These are phyloP conservation scores for Pyropia haitanensis DNA, from an alignment of 23 red algal species.

Conservation along the genomic window DNA sequence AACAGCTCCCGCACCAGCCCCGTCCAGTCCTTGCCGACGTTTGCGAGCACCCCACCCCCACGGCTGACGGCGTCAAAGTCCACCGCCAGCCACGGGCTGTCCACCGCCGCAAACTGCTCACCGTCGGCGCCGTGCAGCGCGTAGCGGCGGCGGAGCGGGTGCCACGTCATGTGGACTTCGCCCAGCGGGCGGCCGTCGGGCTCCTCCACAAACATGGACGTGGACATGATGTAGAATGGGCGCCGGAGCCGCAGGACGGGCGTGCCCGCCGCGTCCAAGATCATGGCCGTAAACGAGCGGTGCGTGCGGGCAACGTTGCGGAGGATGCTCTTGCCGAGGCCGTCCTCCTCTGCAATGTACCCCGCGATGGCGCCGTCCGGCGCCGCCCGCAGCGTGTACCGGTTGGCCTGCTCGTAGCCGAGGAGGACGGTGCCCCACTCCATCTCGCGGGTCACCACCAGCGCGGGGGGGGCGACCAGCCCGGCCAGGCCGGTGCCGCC, in stretches of 20 bases:
- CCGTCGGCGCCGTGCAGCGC: slow-evolving; percentile 53
- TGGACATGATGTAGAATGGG: slow-evolving; percentile 72
- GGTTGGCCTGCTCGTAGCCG: slow-evolving; percentile 97
- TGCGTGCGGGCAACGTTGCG: slow-evolving; percentile 82
- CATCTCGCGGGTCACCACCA: slow-evolving; percentile 89
- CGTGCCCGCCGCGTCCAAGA: slow-evolving; percentile 67
- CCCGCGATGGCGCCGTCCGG: slow-evolving; percentile 83
- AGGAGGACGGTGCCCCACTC: slow-evolving; percentile 92
- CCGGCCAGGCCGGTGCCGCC: slow-evolving; percentile 11
- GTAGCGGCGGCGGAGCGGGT: slow-evolving; percentile 80
- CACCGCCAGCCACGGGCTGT: slow-evolving; percentile 68
- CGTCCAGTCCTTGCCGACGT: slow-evolving; percentile 92
- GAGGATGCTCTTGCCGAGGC: slow-evolving; percentile 45
- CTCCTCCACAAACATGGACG: slow-evolving; percentile 74
- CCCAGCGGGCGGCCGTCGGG: slow-evolving; percentile 50
- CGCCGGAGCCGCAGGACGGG: slow-evolving; percentile 62
- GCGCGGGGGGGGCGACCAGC: slow-evolving; percentile 49
- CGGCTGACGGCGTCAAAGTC: slow-evolving; percentile 77
- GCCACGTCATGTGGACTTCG: slow-evolving; percentile 94
- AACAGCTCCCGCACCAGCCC: slow-evolving; percentile 90
- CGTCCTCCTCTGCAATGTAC: slow-evolving; percentile 80
- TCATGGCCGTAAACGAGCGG: slow-evolving; percentile 80
- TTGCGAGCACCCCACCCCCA: slow-evolving; percentile 29
- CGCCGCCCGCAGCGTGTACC: slow-evolving; percentile 76
- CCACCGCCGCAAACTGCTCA: slow-evolving; percentile 76